Conservation (phyloP, 202 grass and related monocot species). For the Tripidium arundinaceum region DNA sequence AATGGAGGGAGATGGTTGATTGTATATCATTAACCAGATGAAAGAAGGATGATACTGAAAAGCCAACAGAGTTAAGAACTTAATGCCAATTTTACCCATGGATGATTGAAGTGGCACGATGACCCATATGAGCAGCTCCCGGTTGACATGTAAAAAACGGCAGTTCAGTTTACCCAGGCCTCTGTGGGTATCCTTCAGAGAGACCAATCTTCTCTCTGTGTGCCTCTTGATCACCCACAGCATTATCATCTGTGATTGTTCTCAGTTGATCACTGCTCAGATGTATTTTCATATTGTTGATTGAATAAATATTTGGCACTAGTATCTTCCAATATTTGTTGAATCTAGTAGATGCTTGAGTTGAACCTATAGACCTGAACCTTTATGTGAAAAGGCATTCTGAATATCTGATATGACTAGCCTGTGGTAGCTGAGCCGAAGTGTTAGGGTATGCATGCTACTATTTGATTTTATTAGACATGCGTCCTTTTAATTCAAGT, state of each 20-base stretch:
- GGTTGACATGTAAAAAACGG: slow-evolving; percentile 39
- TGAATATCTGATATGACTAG: slow-evolving; percentile 8
- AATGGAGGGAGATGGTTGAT: not conserved
- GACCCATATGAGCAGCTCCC: slow-evolving; percentile 38
- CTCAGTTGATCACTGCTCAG: not conserved
- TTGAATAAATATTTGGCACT: not conserved
- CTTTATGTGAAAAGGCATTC: not conserved
- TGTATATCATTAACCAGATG: not conserved
- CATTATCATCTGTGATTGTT: not conserved
- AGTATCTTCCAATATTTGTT: not conserved
- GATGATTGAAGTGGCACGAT: slow-evolving; percentile 48
- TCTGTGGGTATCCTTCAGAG: slow-evolving; percentile 41
- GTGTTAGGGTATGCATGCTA: not conserved
- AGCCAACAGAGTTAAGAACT: not conserved
- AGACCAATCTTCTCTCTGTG: slow-evolving; percentile 37
- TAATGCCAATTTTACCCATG: slow-evolving; percentile 19
- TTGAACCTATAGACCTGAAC: not conserved
- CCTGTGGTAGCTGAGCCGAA: not conserved
- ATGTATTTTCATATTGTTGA: not conserved
- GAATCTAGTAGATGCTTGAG: not conserved
- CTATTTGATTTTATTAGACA: slow-evolving; percentile 8
- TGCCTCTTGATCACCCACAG: not conserved
- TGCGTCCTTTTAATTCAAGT: not conserved
- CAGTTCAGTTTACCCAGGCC: slow-evolving; percentile 44
- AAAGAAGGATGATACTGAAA: not conserved